Base-by-base conservation (phyloP, 2,329 filamentous ascomycete species). In the Diaporthe nobilis region DNA sequence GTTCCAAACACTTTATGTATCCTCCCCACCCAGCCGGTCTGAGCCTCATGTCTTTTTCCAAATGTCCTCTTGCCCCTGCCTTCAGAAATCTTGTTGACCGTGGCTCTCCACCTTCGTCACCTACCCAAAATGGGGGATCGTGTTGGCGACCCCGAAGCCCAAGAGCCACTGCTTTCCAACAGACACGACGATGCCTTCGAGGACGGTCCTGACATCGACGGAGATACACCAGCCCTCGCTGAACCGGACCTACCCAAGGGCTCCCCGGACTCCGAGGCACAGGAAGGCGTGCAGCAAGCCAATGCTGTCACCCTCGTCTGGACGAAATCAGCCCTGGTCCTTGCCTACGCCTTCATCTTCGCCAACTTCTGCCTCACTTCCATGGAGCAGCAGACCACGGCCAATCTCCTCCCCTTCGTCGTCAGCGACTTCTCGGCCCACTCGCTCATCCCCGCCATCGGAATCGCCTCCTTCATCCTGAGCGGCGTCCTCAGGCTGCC, bases 401-500 rank as follows among this genome's bases (percentile, higher is more conserved):
- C 65, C 17, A 75, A 75, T 28, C 79, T 90, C 53, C 83, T 81
- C 8, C 86, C 88, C 31, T 90, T 86, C 77, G 86, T 89, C 51
- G 89, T 88, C 53, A 88, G 87, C 78, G 80, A 81, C 55, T 92
- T 91, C 79, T 77, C 82, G 28, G 79, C 82, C 22, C 90, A 92
- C 80, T 90, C 89, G 1, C 83, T 92, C 37, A 85, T 89, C 2
- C 85, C 88, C 1, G 86, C 89, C 4, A 88, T 89, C 25, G 83
- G 84, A 61, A 89, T 93, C 77, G 85, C 92, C n/a, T 84, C 90
- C 9, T 86, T 84, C 77, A 83, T 90, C 47, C 88, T 92, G 67
- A 84, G 85, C 80, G 92, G 91, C 55, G 87, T 93, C 25, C 86
- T 90, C 74, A 92, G 92, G 81, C 88, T 94, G 12, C 90, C 92